Evolutionary conservation across 345 rosid species (phyloP), one percentile per base, ranked within the genome.

Genomic region (Pelargonium nanum): DNA sequence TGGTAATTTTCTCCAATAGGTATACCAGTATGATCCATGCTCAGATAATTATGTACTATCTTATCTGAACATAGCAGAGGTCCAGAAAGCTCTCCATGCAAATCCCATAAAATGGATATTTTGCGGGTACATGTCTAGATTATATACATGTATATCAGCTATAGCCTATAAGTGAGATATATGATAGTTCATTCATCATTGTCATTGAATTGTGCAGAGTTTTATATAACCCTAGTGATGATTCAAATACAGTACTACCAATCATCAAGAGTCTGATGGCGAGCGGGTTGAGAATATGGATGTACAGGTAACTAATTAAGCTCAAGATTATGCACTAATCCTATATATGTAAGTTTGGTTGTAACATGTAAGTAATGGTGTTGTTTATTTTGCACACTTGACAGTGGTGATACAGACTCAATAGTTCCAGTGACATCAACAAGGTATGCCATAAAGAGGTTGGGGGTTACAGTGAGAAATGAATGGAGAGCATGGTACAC

Each of bases 271-370:
- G 61, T 17, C 73, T 79, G 21, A 73, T 76, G 44, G 71, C 60
- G 1, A 72, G 66, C 24, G 79, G 73, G 4, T 60, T 79, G 5
- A 60, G 72, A 6, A 55, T 79, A 15, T 82, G 82, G 84, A 50
- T 79, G n/a, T 82, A 63, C 75, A 79, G 86, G 84, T 75, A 22
- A 59, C n/a, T n/a, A n/a, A n/a, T n/a, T n/a, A n/a, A n/a, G n/a
- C n/a, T n/a, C n/a, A n/a, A n/a, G n/a, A n/a, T n/a, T n/a, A n/a
- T n/a, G n/a, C n/a, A n/a, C n/a, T n/a, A n/a, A n/a, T n/a, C n/a
- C n/a, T n/a, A n/a, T n/a, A n/a, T n/a, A n/a, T n/a, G n/a, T n/a
- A n/a, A n/a, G n/a, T n/a, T n/a, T n/a, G n/a, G n/a, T n/a, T n/a
- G n/a, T n/a, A n/a, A n/a, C n/a, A n/a, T n/a, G n/a, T n/a, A n/a